Evolutionary conservation across 2,329 filamentous ascomycete species (phyloP), one percentile per base, ranked within the genome.

Genomic region (Talaromyces pinophilus): DNA sequence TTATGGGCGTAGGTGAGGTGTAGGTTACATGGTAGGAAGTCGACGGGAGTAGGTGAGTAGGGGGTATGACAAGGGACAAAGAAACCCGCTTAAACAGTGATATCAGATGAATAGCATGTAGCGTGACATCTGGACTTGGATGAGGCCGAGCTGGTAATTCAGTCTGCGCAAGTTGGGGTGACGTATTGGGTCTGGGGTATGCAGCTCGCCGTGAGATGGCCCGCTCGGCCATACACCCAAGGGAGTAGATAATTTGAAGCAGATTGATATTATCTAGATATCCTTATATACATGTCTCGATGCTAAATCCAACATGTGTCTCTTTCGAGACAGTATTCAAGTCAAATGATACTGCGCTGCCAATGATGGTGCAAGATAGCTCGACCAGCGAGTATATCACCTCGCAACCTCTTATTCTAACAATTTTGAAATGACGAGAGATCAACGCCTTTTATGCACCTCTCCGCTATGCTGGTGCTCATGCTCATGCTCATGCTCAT

Each of bases 401-500:
- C 38, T 60, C 15, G 22, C 11, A 33, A 19, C 15, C 57, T 42
- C 13, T 33, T 22, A 11, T 11, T 7, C 25, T 28, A 1, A 28
- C 19, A n/a, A 35, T n/a, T 33, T 25, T 28, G 25, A 22, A 40
- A 10, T 25, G 15, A 8, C 10, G 13, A 25, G 28, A 42, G 13
- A 46, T 64, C 30, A 67, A 62, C 57, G 66, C 46, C 62, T 59
- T 50, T 65, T 67, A 59, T 67, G 65, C 19, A 60, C 22, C 28
- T 57, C 62, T 4, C 28, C 55, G 35, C 30, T 25, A 52, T 60
- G 52, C 38, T 59, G 42, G 22, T 54, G 65, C 11, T 55, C 44
- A 44, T 57, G 33, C 7, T 80, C 44, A 44, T 57, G 33, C 7
- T 80, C 76, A 70, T 82, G 74, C 63, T 78, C 72, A 67, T 76